Conservation (phyloP, 2,329 filamentous ascomycete species). For the Aspergillus viridinutans region DNA sequence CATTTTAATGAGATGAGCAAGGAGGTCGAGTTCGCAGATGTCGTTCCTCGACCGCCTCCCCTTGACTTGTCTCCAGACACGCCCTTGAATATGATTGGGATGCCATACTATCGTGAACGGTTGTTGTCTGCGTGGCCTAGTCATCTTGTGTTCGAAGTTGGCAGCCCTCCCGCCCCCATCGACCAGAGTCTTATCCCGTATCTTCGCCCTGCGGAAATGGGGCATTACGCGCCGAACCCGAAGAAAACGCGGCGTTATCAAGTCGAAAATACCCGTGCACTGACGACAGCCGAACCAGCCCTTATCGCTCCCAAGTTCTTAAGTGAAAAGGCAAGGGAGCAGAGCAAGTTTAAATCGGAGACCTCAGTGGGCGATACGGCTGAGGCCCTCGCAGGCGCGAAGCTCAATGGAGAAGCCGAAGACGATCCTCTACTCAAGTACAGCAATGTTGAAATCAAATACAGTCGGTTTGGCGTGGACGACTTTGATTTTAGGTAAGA, state of each 20-base stretch:
- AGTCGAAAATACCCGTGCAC: slow-evolving; percentile 67
- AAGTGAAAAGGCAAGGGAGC: slow-evolving; percentile 81
- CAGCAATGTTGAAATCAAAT: slow-evolving; percentile 93
- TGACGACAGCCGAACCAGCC: slow-evolving; percentile 58
- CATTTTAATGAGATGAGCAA: slow-evolving; percentile 80
- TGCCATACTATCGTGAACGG: slow-evolving; percentile 88
- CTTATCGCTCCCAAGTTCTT: slow-evolving; percentile 81
- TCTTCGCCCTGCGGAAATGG: slow-evolving; percentile 69
- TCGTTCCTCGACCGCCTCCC: slow-evolving; percentile 56
- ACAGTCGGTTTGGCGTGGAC: slow-evolving; percentile 98
- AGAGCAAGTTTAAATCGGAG: slow-evolving; percentile 38
- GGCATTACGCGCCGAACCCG: slow-evolving; percentile 73
- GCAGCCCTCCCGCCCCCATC: slow-evolving; percentile 71
- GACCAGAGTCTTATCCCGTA: slow-evolving; percentile 66
- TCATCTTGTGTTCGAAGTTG: slow-evolving; percentile 77
- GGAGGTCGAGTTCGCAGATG: slow-evolving; percentile 72
- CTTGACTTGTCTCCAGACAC: slow-evolving; percentile 70
- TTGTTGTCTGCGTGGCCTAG: slow-evolving; percentile 87
- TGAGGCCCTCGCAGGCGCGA: slow-evolving; percentile 63
- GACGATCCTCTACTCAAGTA: slow-evolving; percentile 86
- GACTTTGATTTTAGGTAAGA: slow-evolving; percentile 98
- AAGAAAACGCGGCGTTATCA: slow-evolving; percentile 74
- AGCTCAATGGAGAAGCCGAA: slow-evolving; percentile 67
- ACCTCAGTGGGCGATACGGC: slow-evolving; percentile 52
- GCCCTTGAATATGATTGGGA: slow-evolving; percentile 79